Base-by-base conservation (phyloP, 2,329 filamentous ascomycete genomes). In the Pseudogymnoascus sp. region DNA sequence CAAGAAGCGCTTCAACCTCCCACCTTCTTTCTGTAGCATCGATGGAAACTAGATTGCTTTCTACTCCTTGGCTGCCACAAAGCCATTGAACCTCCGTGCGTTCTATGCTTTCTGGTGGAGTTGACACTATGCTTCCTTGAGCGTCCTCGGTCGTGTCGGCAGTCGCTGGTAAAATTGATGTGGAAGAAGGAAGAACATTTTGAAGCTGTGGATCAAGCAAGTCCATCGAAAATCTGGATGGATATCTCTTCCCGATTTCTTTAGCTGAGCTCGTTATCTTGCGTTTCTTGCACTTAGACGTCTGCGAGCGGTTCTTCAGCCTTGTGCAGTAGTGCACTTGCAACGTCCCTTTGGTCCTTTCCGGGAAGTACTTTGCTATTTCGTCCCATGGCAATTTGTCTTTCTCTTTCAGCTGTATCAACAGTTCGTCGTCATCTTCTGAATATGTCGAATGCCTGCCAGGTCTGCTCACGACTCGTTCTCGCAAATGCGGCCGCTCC, bases 1-100 rank as follows among this genome's bases (percentile, higher is more conserved):
- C 60, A 66, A 68, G 66, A 39, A 69, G 60, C 27, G 36, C 62
- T 62, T 69, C 36, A 62, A 61, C 65, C 58, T 68, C 60, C 18
- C 18, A 45, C 55, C 5, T 9, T 0, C 12, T 5, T 3, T 64
- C 29, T 2, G 33, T 7, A 3, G 39, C 39, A 18, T 42, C 3
- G 5, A 42, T 42, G 9, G 39, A 18, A 25, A 25, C 18, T 42
- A 10, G 39, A 15, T 35, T 4, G 29, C n/a, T 18, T 13, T 58
- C 29, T 4, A 35, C n/a, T 55, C 10, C 25, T 9, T 58, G 25
- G 29, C 29, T 25, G n/a, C 29, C 36, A 21, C n/a, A 18, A 21
- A 12, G 29, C 7, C 3, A 4, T 7, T 58, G n/a, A 4, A 25
- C 42, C 6, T 7, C 40, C 10, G 1, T 25, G 8, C 6, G 3